Base-by-base conservation (phyloP, 106 monocot genomes). In the Gastrodia elata region DNA sequence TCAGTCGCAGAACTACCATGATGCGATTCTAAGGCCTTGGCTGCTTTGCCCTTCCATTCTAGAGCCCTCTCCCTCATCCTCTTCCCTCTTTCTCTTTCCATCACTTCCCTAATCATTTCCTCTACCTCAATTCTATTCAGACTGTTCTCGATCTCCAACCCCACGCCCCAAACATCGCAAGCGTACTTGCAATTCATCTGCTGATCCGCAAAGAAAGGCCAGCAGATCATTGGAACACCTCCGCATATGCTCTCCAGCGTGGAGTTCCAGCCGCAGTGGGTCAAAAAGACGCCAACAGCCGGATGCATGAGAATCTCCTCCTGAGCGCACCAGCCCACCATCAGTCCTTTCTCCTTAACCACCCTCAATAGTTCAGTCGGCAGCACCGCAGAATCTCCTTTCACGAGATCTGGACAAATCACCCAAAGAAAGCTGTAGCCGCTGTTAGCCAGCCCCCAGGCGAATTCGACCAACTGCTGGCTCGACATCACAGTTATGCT, bases 191-290 rank as follows among this genome's bases (percentile, higher is more conserved):
- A 74, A 38, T 82, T 82, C 4, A 74, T 77, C 77, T 57, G 74
- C 69, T 82, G 82, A 14, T 82, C 77, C 11, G 74, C 77, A 55
- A 77, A 82, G 69, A 73, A 77, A 4, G 82, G 77, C 82, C 77
- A 82, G 22, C 82, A 82, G 0, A 77, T 24, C 82, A 82, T 77
- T 25, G 80, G 80, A 8, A 75, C 75, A 7, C 75, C 75, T 27
- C 39, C 65, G 18, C 42, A 65, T 27, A 75, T 6, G 42, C 80
- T 74, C 74, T 92, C 91, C 35, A 86, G 36, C 22, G 78, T 82
- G 27, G 91, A 92, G 80, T 88, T 92, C 88, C 88, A 88, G 22
- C 91, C 88, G 74, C 83, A 88, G 80, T 92, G 91, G 13, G 83
- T 81, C 75, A 92, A 9, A 72, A 92, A 92, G 11, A n/a, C 75